These are phyloP conservation scores for Pestalotiopsis sp. DNA, from an alignment of 2,329 filamentous ascomycete genomes.

Conservation along the genomic window DNA sequence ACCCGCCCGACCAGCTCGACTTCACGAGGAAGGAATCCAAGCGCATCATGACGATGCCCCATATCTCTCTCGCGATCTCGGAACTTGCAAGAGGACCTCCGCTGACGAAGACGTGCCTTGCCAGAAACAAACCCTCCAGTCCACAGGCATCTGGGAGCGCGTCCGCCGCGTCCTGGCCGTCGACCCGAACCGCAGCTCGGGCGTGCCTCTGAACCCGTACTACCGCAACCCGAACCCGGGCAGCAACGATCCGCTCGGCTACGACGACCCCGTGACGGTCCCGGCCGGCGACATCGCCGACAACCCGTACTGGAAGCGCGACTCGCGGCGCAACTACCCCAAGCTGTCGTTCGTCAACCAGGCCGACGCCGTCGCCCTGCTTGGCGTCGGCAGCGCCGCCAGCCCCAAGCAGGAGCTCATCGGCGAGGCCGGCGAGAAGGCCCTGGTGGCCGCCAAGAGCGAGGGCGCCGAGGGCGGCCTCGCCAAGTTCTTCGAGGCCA, in stretches of 20 bases:
- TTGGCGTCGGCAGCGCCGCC: slow-evolving; percentile 81
- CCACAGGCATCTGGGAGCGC: slow-evolving; percentile 83
- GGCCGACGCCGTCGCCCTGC: slow-evolving; percentile 80
- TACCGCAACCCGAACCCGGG: slow-evolving; percentile 87
- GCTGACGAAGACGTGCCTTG: not conserved
- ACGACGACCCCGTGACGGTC: slow-evolving; percentile 81
- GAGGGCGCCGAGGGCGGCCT: slow-evolving; percentile 74
- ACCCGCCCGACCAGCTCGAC: not conserved
- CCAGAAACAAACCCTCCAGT: slow-evolving; percentile 96
- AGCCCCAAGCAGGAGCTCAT: slow-evolving; percentile 83
- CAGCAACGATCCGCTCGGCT: slow-evolving; percentile 67
- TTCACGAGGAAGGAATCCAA: not conserved
- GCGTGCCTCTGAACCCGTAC: slow-evolving; percentile 89
- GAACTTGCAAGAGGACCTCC: not conserved
- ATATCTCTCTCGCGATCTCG: not conserved
- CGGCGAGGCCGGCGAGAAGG: slow-evolving; percentile 69
- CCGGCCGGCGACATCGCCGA: slow-evolving; percentile 88
- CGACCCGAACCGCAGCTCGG: slow-evolving; percentile 86
- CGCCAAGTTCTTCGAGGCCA: slow-evolving; percentile 72
- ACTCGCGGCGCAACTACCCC: slow-evolving; percentile 81
- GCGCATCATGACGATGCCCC: not conserved
- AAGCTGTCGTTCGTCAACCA: slow-evolving; percentile 79
- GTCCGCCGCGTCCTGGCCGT: slow-evolving; percentile 79
- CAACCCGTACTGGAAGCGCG: slow-evolving; percentile 97
- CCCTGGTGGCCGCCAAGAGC: slow-evolving; percentile 74